phyloP scores from a whole-genome alignment of 805 yeast species.

The Candida caryicola region DNA sequence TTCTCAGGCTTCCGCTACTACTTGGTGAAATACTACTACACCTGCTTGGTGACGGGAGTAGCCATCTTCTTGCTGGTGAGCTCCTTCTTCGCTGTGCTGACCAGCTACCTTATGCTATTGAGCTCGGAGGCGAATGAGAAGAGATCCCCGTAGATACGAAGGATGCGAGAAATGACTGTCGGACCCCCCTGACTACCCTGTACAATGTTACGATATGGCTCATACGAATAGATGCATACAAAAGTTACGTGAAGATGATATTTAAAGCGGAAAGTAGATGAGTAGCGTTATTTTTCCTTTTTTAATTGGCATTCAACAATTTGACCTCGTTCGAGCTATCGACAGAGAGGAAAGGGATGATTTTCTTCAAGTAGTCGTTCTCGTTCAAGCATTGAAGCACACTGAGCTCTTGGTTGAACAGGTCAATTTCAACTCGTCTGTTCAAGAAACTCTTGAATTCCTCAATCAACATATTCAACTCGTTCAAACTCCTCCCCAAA shows the following conservation, averaged over 20 bases:
- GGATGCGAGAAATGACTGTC: no score
- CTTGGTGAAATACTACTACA: slow-evolving; percentile 19
- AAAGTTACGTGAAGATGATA: not conserved
- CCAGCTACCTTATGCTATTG: slow-evolving; percentile 16
- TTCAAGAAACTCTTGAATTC: slow-evolving; percentile 45
- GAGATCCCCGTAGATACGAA: no score
- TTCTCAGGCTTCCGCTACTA: slow-evolving; percentile 26
- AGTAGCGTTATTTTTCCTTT: no score
- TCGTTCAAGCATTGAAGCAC: slow-evolving; percentile 20
- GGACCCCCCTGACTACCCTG: no score
- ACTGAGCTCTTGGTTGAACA: slow-evolving; percentile 14
- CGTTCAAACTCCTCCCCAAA: slow-evolving; percentile 50
- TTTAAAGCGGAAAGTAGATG: no score
- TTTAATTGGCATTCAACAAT: slow-evolving; percentile 28
- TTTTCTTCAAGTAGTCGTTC: slow-evolving; percentile 31
- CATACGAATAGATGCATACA: not conserved
- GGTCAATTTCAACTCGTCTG: slow-evolving; percentile 28
- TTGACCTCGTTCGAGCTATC: slow-evolving; percentile 31
- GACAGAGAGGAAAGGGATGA: slow-evolving; percentile 40
- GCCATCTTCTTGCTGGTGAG: slow-evolving; percentile 19
- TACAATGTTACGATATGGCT: not conserved
- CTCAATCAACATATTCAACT: slow-evolving; percentile 46
- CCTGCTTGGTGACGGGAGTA: slow-evolving; percentile 18
- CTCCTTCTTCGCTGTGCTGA: slow-evolving; percentile 15
- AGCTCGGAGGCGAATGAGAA: not conserved